Conservation (phyloP, 2,329 filamentous ascomycete genomes). For the Blumeriella jaapii region DNA sequence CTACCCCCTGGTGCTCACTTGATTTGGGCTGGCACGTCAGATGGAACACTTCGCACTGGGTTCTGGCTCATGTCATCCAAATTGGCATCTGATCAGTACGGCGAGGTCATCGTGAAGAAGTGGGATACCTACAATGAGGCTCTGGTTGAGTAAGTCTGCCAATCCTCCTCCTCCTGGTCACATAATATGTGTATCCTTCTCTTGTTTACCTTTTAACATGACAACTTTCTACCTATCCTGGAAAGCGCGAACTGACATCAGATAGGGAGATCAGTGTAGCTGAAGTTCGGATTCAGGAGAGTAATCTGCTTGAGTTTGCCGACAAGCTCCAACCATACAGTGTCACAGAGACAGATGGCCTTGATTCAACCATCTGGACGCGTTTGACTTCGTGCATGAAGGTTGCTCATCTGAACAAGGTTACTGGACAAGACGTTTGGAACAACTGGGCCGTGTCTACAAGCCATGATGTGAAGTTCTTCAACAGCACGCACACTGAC, state of each 20-base stretch:
- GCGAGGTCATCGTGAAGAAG: conserved; percentile 33
- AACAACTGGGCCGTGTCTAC: conserved; percentile 43
- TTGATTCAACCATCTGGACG: conserved; percentile 35
- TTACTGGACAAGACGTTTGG: conserved; percentile 32
- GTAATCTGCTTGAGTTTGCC: conserved; percentile 24
- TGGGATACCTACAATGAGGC: conserved; percentile 47
- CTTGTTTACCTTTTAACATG: too few species aligned
- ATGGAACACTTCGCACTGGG: conserved; percentile 39
- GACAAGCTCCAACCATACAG: conserved; percentile 20
- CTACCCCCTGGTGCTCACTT: conserved; percentile 47
- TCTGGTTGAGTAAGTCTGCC: conserved; percentile 31
- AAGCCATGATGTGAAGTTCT: conserved; percentile 34
- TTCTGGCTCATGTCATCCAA: conserved; percentile 39
- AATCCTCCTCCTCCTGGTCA: too few species aligned
- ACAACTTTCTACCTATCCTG: too few species aligned
- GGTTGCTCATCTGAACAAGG: conserved; percentile 33
- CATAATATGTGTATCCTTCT: too few species aligned
- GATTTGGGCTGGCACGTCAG: conserved; percentile 43
- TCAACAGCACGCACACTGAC: conserved; percentile 1
- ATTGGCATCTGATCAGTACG: conserved; percentile 19
- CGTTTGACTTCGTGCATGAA: conserved; percentile 40
- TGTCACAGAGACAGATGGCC: conserved; percentile 4
- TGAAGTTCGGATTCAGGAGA: conserved; percentile 36
- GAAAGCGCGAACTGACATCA: conserved; percentile 1
- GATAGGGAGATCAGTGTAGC: conserved; percentile 29